phyloP scores from a whole-genome alignment of 768 basidiomycete species.

The Suillus subalutaceus region DNA sequence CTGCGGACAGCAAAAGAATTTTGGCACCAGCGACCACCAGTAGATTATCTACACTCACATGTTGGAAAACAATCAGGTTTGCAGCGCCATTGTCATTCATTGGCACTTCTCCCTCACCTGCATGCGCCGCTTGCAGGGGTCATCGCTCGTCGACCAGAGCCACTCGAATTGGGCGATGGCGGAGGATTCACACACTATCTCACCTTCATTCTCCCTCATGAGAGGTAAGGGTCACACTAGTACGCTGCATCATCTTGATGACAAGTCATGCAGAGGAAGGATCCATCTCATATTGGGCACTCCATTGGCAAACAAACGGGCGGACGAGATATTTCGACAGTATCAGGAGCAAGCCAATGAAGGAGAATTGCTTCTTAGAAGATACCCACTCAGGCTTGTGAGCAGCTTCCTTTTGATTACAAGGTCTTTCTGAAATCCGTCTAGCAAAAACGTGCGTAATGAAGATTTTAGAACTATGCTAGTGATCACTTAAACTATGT shows the following conservation, averaged over 20 bases:
- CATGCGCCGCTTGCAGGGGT: constrained; percentile 21
- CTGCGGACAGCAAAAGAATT: constrained; percentile 39
- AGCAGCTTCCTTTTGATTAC: constrained; percentile 25
- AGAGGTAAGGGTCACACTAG: constrained; percentile 37
- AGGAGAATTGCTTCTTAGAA: constrained; percentile 61
- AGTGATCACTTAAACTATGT: constrained; percentile 12
- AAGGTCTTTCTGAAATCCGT: constrained; percentile 15
- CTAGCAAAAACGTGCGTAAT: constrained; percentile 68
- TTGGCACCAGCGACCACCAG: constrained; percentile 34
- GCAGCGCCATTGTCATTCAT: background rate
- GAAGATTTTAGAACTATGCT: background rate
- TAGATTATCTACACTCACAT: constrained; percentile 30
- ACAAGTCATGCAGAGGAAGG: constrained; percentile 44
- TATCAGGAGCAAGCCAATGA: constrained; percentile 69
- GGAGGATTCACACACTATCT: constrained; percentile 37
- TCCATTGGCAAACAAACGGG: constrained; percentile 41
- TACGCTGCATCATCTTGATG: background rate
- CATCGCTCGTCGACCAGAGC: constrained; percentile 18
- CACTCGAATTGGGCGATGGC: constrained; percentile 21
- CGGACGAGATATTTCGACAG: constrained; percentile 58
- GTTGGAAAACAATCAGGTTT: constrained; percentile 35
- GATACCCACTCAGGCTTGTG: constrained; percentile 74
- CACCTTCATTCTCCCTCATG: constrained; percentile 53
- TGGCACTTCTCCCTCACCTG: background rate
- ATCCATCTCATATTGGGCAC: constrained; percentile 58